Percentiles rank a stretch among this genome's conserved stretches.
phyloP scores from a whole-genome alignment of 345 rosid species.

The Limnanthes douglasii region DNA sequence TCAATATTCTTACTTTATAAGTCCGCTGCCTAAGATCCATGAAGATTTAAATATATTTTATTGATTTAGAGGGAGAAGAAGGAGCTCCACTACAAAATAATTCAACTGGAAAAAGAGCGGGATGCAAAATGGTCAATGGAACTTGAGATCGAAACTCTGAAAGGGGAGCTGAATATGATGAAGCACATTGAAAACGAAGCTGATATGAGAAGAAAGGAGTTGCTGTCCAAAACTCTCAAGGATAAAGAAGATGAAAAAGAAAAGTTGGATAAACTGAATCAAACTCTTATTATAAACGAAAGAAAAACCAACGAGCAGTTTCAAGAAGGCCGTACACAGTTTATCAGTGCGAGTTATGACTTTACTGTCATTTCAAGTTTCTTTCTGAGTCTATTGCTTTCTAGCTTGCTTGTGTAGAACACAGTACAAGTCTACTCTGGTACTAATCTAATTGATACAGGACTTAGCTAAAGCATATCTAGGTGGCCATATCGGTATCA shows the following conservation, averaged over 20 bases:
- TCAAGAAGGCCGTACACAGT: slow-evolving; percentile 80
- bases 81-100: slow-evolving; percentile 45
- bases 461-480: too few relatives aligned
- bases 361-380: too few relatives aligned
- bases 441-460: too few relatives aligned
- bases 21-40: too few relatives aligned
- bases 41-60: too few relatives aligned
- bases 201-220: slow-evolving; percentile 54
- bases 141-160: slow-evolving; percentile 63
- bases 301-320: slow-evolving; percentile 82
- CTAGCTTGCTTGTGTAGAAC: too few relatives aligned
- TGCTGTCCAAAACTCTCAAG: slow-evolving; percentile 37
- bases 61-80: slow-evolving; percentile 55
- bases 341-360: slow-evolving; percentile 56
- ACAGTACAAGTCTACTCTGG: too few relatives aligned
- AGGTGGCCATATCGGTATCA: slow-evolving; percentile 44
- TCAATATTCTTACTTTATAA: too few relatives aligned
- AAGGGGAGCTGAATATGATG: slow-evolving; percentile 50
- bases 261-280: slow-evolving; percentile 54
- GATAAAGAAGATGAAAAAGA: slow-evolving; percentile 85
- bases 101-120: slow-evolving; percentile 54
- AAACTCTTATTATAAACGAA: slow-evolving; percentile 68
- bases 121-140: slow-evolving; percentile 77
- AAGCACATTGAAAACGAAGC: slow-evolving; percentile 54
- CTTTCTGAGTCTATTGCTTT: too few relatives aligned